Percentiles rank a stretch among this genome's conserved stretches.
These are phyloP conservation scores for Halophytophthora batemanensis DNA, from an alignment of 352 stramenopile species.

Conservation along the genomic window DNA sequence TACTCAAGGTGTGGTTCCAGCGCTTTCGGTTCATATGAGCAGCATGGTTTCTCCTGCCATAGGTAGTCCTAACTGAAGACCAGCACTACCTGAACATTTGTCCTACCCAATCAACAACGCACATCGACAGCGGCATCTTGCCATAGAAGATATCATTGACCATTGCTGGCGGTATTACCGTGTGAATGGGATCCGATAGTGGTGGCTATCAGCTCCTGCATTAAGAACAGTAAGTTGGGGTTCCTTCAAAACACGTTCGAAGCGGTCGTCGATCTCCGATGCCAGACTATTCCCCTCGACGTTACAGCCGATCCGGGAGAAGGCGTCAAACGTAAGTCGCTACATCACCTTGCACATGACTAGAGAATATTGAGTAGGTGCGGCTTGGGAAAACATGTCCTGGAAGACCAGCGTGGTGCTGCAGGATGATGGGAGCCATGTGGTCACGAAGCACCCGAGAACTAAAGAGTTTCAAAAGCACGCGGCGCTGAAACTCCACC, in stretches of 20 bases:
- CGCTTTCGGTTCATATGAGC: too few relatives aligned
- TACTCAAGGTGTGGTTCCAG: too few relatives aligned
- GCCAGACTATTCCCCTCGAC: not conserved
- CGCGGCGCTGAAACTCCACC: slow-evolving; percentile 17
- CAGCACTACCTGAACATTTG: too few relatives aligned
- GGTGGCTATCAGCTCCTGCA: too few relatives aligned
- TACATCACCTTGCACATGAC: not conserved
- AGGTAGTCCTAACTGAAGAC: too few relatives aligned
- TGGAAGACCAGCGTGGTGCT: slow-evolving; percentile 13
- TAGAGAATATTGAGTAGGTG: not conserved
- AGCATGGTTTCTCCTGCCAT: too few relatives aligned
- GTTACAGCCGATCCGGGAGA: not conserved
- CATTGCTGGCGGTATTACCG: too few relatives aligned
- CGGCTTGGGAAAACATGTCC: not conserved
- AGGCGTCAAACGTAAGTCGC: not conserved
- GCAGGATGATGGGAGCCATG: slow-evolving; percentile 12
- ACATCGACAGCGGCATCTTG: too few relatives aligned
- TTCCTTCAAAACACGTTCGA: slow-evolving; percentile 36
- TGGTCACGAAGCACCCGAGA: slow-evolving; percentile 7
- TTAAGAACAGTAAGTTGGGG: slow-evolving; percentile 29
- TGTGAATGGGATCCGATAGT: too few relatives aligned
- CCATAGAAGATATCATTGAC: too few relatives aligned
- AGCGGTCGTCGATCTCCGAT: slow-evolving; percentile 32
- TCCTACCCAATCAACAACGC: too few relatives aligned
- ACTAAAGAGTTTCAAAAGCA: slow-evolving; percentile 13